Evolutionary conservation across 805 yeast genomes (phyloP), one percentile per base, ranked within the genome.

Genomic region (Scheffersomyces ergatensis): DNA sequence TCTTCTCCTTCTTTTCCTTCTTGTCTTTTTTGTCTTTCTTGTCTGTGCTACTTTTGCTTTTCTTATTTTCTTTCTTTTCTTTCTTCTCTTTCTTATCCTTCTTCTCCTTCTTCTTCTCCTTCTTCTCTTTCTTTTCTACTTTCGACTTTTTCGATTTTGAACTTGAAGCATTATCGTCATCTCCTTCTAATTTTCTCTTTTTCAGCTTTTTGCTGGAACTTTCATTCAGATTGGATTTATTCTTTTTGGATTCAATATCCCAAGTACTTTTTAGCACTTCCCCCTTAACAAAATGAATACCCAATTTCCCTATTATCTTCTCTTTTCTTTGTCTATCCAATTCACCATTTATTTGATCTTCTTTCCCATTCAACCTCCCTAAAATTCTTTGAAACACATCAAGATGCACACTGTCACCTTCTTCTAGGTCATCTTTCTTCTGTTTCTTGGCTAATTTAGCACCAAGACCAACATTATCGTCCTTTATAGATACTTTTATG

Each of bases 351-450:
- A 85, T 76, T 42, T 73, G 76, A 25, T 80, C 85, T 54, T 84
- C 92, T 50, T 82, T 85, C 35, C 97, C 97, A 58, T 92, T 92
- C 46, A 92, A 73, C 57, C 89, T 77, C 9, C 97, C 97, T 46
- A 92, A 69, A 34, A 92, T 77, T 51, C 95, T 76, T 67, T 92
- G 99, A 58, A 93, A 92, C 3, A 85, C 96, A 60, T 93, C 98
- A 32, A 92, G 72, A 3, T 97, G 97, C 9, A 89, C 85, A 49
- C 92, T 82, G 49, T 88, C 95, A 43, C 88, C 95, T 48, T 80
- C 77, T 51, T 83, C 89, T 51, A 83, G 80, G 48, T 79, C 87
- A 50, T 83, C 93, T 33, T 69, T 76, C 50, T 78, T 77, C 32
- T 70, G 72, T 40, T 74, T 74, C 51, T 74, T 73, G 11, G 80